A percentile compares a stretch with the other conserved stretches of the same genome.
phyloP scores from a whole-genome alignment of 2,329 filamentous ascomycete species.

The Boeremia lycopersici region DNA sequence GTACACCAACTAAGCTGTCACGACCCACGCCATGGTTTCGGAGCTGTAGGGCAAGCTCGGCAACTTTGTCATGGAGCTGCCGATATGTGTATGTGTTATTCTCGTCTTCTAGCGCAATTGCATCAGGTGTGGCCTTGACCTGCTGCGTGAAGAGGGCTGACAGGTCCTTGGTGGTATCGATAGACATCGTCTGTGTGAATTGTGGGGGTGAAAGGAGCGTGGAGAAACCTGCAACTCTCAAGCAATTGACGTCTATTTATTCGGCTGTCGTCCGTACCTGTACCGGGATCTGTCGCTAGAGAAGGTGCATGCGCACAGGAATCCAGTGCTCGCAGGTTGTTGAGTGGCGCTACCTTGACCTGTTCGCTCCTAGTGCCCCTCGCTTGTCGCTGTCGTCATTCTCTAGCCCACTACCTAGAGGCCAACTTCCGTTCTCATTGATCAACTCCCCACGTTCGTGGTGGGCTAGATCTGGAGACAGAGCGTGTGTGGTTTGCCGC shows the following conservation, averaged over 20 bases:
- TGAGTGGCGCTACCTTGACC: slow-evolving; percentile 13
- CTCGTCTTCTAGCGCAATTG: slow-evolving; percentile 75
- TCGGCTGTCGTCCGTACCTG: slow-evolving; percentile 20
- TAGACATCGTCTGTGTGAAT: slow-evolving; percentile 56
- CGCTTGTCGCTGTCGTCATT: slow-evolving; percentile 19
- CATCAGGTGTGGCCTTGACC: slow-evolving; percentile 70
- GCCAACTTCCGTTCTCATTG: slow-evolving; percentile 27
- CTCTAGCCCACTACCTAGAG: slow-evolving; percentile 12
- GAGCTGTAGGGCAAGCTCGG: slow-evolving; percentile 67
- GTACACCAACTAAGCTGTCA: slow-evolving; percentile 75
- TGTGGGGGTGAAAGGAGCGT: slow-evolving; percentile 8
- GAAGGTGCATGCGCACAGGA: slow-evolving; percentile 25
- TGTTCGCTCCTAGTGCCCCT: slow-evolving; percentile 16
- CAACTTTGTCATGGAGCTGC: slow-evolving; percentile 72
- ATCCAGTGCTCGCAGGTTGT: slow-evolving; percentile 14
- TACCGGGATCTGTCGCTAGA: slow-evolving; percentile 21
- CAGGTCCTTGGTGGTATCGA: slow-evolving; percentile 74
- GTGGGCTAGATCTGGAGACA: slow-evolving; percentile 20
- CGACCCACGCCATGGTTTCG: slow-evolving; percentile 71
- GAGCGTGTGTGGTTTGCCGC: slow-evolving; percentile 18
- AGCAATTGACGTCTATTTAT: slow-evolving; percentile 30
- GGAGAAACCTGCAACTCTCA: slow-evolving; percentile 2
- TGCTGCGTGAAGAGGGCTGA: slow-evolving; percentile 74
- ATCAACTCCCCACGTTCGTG: slow-evolving; percentile 19
- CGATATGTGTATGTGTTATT: slow-evolving; percentile 70